Conservation (phyloP, 2,329 filamentous ascomycete genomes). For the Podosphaera leucotricha region DNA sequence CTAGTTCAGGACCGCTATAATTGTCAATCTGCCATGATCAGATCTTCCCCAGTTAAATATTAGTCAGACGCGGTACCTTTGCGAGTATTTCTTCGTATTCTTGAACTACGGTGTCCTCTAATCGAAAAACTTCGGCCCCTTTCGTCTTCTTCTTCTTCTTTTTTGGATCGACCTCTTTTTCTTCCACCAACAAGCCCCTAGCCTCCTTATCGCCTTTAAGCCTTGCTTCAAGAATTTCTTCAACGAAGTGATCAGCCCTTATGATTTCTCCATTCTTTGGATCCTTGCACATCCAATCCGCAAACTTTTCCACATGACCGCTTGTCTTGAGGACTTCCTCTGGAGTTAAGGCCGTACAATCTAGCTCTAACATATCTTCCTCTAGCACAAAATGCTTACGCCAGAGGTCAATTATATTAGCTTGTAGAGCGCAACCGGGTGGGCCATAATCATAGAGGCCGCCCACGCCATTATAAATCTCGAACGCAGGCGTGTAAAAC, state of each 20-base stretch:
- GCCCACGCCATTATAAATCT: conserved; percentile 76
- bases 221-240: conserved; percentile 71
- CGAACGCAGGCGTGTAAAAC: conserved; percentile 90
- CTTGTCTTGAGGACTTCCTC: conserved; percentile 84
- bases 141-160: conserved; percentile 78
- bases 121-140: conserved; percentile 55
- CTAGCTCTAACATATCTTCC: conserved; percentile 53
- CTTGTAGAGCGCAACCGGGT: conserved; percentile 44
- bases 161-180: conserved; percentile 45
- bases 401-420: conserved; percentile 49
- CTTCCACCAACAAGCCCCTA: conserved; percentile 57
- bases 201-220: conserved; percentile 84
- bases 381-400: conserved; percentile 51
- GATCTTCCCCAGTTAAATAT: background rate
- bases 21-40: conserved; percentile 51
- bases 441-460: conserved; percentile 53
- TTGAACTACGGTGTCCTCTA: conserved; percentile 63
- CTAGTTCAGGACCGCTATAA: conserved; percentile 69
- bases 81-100: conserved; percentile 86
- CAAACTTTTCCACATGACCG: conserved; percentile 90
- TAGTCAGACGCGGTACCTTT: conserved; percentile 20
- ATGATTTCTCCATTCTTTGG: conserved; percentile 94
- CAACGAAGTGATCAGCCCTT: conserved; percentile 85
- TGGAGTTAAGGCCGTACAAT: conserved; percentile 80
- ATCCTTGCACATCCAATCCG: conserved; percentile 97